Evolutionary conservation across 352 stramenopile species (phyloP).

Genomic region (Globisporangium yorkense): DNA sequence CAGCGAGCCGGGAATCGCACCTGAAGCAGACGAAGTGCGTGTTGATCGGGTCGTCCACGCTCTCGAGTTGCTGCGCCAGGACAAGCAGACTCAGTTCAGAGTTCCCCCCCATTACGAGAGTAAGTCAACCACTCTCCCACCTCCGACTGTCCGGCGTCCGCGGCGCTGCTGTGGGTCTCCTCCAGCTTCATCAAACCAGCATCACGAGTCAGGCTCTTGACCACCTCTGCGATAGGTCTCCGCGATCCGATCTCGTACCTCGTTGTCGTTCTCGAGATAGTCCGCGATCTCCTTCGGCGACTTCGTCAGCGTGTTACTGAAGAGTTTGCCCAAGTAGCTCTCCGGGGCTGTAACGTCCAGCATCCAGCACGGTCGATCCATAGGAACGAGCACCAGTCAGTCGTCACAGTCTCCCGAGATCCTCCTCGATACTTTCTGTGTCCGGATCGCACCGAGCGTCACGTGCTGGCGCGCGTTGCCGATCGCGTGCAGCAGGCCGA

Average conservation of each 20-base stretch:
- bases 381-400: too few relatives aligned
- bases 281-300: slow-evolving; percentile 78
- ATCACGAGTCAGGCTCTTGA: not conserved
- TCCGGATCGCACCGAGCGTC: slow-evolving; percentile 33
- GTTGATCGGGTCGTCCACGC: slow-evolving; percentile 90
- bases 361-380: not conserved
- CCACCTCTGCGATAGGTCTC: too few relatives aligned
- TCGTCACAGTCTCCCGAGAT: too few relatives aligned
- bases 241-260: slow-evolving; percentile 25
- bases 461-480: slow-evolving; percentile 87
- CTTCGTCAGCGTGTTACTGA: slow-evolving; percentile 72
- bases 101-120: not conserved
- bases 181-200: slow-evolving; percentile 58
- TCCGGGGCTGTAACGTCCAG: slow-evolving; percentile 22
- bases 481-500: slow-evolving; percentile 93
- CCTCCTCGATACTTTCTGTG: too few relatives aligned
- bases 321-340: slow-evolving; percentile 83
- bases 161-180: slow-evolving; percentile 87
- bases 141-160: slow-evolving; percentile 87
- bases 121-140: slow-evolving; percentile 12
- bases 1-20: slow-evolving; percentile 10
- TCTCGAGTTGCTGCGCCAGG: slow-evolving; percentile 65
- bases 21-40: slow-evolving; percentile 98
- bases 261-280: slow-evolving; percentile 87
- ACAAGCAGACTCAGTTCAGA: not conserved